phyloP scores from a whole-genome alignment of 345 rosid species.

The Anacardium occidentale region DNA sequence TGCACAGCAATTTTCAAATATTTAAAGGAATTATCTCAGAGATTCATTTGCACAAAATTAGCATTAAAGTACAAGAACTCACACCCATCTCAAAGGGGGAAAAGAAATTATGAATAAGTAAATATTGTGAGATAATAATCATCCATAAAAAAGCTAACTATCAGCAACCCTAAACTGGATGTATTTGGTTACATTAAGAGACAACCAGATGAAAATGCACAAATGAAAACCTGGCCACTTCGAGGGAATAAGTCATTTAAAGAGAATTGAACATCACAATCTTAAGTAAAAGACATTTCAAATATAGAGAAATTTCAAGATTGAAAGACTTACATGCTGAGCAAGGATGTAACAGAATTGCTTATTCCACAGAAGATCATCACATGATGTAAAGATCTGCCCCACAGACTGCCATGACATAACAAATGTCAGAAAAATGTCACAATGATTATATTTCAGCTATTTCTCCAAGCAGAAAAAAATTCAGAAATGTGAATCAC shows the following conservation, averaged over 20 bases:
- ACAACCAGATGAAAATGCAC: not conserved
- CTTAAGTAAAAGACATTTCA: not conserved
- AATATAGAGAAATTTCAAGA: not conserved
- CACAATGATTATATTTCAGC: not conserved
- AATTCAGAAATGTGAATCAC: not conserved
- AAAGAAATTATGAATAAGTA: not conserved
- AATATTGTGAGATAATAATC: not conserved
- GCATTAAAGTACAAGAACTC: not conserved
- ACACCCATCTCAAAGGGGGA: not conserved
- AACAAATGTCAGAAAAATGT: conserved; percentile 8
- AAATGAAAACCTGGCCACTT: not conserved
- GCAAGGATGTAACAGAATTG: conserved; percentile 89
- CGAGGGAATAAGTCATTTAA: not conserved
- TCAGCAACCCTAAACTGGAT: not conserved
- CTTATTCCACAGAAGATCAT: conserved; percentile 62
- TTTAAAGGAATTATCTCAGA: not conserved
- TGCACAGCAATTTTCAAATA: not conserved
- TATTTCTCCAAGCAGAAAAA: not conserved
- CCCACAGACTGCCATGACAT: conserved; percentile 59
- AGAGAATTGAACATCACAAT: not conserved
- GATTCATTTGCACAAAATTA: not conserved
- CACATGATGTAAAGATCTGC: conserved; percentile 75
- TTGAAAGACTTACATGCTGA: conserved; percentile 68
- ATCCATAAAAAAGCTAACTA: not conserved
- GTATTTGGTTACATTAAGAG: not conserved